phyloP scores from a whole-genome alignment of 495 filamentous ascomycete species.

The Neurospora tetrasperma region DNA sequence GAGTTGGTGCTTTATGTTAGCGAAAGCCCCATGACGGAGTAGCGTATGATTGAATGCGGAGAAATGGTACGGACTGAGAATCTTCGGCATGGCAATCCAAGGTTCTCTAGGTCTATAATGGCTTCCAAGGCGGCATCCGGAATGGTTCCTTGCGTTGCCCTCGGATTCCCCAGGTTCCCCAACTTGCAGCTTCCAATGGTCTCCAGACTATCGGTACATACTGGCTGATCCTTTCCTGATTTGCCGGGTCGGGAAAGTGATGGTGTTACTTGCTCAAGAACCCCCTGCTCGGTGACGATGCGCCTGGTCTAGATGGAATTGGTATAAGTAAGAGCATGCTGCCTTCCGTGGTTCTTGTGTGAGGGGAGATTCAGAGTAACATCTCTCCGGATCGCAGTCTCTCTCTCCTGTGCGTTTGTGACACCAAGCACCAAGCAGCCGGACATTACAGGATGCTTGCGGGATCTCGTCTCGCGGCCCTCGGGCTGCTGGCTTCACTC shows the following conservation, averaged over 20 bases:
- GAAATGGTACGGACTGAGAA: background rate
- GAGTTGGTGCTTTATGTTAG: background rate
- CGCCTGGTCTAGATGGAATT: background rate
- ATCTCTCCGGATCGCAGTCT: background rate
- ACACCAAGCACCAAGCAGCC: background rate
- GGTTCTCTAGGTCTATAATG: background rate
- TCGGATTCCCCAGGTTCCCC: background rate
- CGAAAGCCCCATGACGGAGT: background rate
- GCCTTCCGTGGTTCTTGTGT: background rate
- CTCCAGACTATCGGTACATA: background rate
- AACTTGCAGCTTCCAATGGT: background rate
- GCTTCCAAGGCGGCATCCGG: background rate
- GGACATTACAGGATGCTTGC: slow-evolving; percentile 7
- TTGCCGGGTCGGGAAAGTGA: background rate
- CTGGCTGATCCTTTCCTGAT: background rate
- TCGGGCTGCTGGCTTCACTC: slow-evolving; percentile 12
- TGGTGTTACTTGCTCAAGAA: background rate
- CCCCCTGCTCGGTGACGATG: background rate
- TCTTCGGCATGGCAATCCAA: background rate
- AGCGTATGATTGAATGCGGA: background rate
- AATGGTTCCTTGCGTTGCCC: background rate
- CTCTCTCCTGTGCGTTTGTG: background rate
- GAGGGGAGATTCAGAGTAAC: background rate
- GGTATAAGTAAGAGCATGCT: background rate
- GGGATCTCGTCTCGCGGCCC: slow-evolving; percentile 5